Base-by-base conservation (phyloP, 2,329 filamentous ascomycete genomes). In the Penicillium sp. region DNA sequence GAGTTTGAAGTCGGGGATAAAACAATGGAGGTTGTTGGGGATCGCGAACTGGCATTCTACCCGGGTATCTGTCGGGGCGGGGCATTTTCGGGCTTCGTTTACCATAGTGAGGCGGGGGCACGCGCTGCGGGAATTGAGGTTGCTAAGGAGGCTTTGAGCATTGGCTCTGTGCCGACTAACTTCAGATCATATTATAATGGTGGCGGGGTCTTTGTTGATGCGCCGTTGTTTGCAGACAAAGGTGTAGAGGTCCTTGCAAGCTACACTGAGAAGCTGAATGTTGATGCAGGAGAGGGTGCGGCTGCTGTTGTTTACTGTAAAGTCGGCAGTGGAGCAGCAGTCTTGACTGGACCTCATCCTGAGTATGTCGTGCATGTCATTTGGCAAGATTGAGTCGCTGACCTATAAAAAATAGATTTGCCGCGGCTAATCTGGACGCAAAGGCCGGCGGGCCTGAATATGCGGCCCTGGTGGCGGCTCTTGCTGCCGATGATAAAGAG, bases 101-200 rank as follows among this genome's bases (percentile, higher is more conserved):
- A 99, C 74, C 83, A 89, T 51, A 94, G 89, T 65, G 94, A 99
- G 75, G 84, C 78, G 42, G 94, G 94, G 1, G 90, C 94, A 1
- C 82, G 84, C 63, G 90, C 90, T 2, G 85, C 85, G 0, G 79
- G 82, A 53, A 63, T 97, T 42, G 81, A 79, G 48, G 84, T 94
- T 11, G 77, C 82, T 11, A 84, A 84, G 59, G 79, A 78, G 2
- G 77, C 79, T 0, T 84, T 95, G 56, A 71, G 75, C 0, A 70
- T 69, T 39, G 80, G 78, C 0, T 74, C 76, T 3, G 70, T 88
- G 1, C 82, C 86, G 0, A 80, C 84, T 1, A 77, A 79, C 1
- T 90, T 96, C 56, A 78, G 81, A 49, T 87, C 85, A 13, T 99
- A 99, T 69, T 97, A 93, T 72, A 99, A 99, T 64, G 94, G 94